Percentiles rank a stretch among this genome's conserved stretches.
Evolutionary conservation across 2,329 filamentous ascomycete species (phyloP).

Genomic region (Hymenoscyphus fraxineus): DNA sequence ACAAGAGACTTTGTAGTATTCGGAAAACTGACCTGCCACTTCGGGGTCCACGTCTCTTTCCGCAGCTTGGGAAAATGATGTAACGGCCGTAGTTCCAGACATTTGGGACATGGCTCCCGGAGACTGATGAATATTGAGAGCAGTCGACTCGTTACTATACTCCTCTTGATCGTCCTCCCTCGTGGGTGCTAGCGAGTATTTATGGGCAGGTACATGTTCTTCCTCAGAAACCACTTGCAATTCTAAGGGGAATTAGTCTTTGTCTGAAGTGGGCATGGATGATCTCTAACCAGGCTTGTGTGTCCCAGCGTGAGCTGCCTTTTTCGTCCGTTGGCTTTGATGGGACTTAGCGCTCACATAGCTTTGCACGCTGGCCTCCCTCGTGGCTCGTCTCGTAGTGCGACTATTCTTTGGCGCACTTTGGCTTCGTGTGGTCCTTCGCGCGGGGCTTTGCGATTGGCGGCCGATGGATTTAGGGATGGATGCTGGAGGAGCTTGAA

Average conservation of each 20-base stretch:
- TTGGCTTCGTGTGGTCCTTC: slow-evolving; percentile 32
- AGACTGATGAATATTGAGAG: slow-evolving; percentile 13
- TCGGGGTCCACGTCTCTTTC: slow-evolving; percentile 35
- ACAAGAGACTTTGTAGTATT: slow-evolving; percentile 35
- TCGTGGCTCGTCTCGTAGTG: slow-evolving; percentile 11
- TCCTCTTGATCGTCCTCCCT: slow-evolving; percentile 14
- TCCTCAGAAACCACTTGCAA: slow-evolving; percentile 32
- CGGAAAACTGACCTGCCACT: slow-evolving; percentile 39
- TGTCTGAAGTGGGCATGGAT: not conserved
- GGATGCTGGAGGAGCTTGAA: slow-evolving; percentile 29
- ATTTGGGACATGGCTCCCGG: slow-evolving; percentile 22
- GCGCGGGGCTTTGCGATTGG: not conserved
- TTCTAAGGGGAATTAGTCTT: slow-evolving; percentile 23
- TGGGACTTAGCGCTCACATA: slow-evolving; percentile 18
- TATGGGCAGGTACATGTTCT: slow-evolving; percentile 17
- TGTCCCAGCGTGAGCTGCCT: slow-evolving; percentile 16
- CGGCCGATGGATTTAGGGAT: slow-evolving; percentile 21
- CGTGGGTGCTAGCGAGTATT: slow-evolving; percentile 6
- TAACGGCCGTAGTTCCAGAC: slow-evolving; percentile 28
- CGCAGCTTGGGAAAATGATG: slow-evolving; percentile 23
- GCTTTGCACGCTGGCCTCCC: slow-evolving; percentile 27
- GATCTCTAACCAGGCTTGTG: slow-evolving; percentile 18
- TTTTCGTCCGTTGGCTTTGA: slow-evolving; percentile 22
- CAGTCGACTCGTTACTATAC: not conserved
- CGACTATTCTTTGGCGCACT: slow-evolving; percentile 26